Evolutionary conservation across 768 basidiomycete genomes (phyloP), one percentile per base, ranked within the genome.

Genomic region (Kwoniella europaea): DNA sequence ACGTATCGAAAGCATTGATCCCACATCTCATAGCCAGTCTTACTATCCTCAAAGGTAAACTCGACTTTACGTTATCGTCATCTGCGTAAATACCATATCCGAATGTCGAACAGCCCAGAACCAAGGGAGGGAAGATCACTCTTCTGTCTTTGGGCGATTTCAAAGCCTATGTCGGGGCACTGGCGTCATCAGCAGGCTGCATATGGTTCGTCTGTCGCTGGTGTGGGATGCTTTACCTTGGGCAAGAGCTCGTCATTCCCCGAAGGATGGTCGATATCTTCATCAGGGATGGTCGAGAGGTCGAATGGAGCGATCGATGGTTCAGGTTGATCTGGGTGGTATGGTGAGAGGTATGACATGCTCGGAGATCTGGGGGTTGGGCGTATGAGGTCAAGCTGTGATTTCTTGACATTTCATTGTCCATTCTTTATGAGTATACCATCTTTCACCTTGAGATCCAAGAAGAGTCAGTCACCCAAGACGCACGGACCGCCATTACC

Each of bases 1-100:
- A 75, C 0, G 83, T 82, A 57, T 84, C 84, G 61, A 84, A 82
- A 35, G 82, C 83, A 18, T 71, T 80, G 57, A 83, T 82, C 22
- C 83, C 84, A 57, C 77, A 78, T 54, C 75, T 50, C 43, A 84
- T 71, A 10, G 84, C 83, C 6, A 82, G 64, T 10, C 82, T 68
- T 16, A 83, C 76, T 9, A 80, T 71, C 35, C 82, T 63, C 18
- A 83, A 57, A n/a, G 82, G 82, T 35, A 79, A 58, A 46, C 65
- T 58, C 9, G 69, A 70, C 5, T 65, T 63, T 15, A 76, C 68
- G 22, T 74, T 60, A 18, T 65, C 64, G 18, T 76, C 59, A 60
- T 76, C 63, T 35, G 70, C 75, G 72, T 84, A 84, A 41, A 84
- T 80, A 1, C 79, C 79, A 58, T 79, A 80, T 0, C 80, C 79